These are phyloP conservation scores for Pezicula neosporulosa DNA, from an alignment of 2,329 filamentous ascomycete genomes.

Conservation along the genomic window DNA sequence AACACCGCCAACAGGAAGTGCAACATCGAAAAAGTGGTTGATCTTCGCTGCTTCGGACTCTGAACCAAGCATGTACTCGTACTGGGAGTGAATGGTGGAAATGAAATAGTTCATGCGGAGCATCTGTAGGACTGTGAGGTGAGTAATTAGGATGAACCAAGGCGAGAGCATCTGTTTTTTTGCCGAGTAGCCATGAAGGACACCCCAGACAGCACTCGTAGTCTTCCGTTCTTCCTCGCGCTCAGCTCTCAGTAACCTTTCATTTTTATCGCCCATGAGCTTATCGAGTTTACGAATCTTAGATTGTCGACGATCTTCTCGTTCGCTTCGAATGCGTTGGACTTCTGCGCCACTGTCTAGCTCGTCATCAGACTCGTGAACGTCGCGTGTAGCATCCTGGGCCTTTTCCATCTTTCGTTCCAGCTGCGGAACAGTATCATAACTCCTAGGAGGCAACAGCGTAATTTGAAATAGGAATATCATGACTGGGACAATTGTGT, in stretches of 20 bases:
- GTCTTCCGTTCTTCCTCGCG: conserved; percentile 68
- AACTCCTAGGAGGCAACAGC: conserved; percentile 71
- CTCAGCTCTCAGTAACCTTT: conserved; percentile 55
- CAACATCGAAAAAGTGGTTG: conserved; percentile 82
- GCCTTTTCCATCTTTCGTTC: conserved; percentile 65
- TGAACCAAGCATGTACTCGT: conserved; percentile 70
- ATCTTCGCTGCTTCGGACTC: conserved; percentile 59
- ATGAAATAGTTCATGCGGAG: conserved; percentile 90
- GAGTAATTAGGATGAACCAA: conserved; percentile 83
- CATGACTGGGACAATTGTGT: conserved; percentile 65
- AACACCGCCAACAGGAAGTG: conserved; percentile 78
- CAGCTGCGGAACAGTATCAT: conserved; percentile 83
- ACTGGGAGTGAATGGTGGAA: conserved; percentile 79
- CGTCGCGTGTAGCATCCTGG: conserved; percentile 7
- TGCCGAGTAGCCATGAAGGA: conserved; percentile 71
- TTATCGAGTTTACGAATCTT: conserved; percentile 64
- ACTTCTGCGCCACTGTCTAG: conserved; percentile 43
- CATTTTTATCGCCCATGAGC: conserved; percentile 64
- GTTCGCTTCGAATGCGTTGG: conserved; percentile 4
- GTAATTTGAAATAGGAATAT: conserved; percentile 66
- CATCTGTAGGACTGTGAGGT: conserved; percentile 74
- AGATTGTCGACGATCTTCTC: conserved; percentile 42
- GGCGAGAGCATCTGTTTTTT: conserved; percentile 70
- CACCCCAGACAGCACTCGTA: conserved; percentile 75
- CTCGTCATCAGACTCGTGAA: conserved; percentile 47